phyloP scores from a whole-genome alignment of 129 eudicot genomes.

The Flaveria ramosissima region DNA sequence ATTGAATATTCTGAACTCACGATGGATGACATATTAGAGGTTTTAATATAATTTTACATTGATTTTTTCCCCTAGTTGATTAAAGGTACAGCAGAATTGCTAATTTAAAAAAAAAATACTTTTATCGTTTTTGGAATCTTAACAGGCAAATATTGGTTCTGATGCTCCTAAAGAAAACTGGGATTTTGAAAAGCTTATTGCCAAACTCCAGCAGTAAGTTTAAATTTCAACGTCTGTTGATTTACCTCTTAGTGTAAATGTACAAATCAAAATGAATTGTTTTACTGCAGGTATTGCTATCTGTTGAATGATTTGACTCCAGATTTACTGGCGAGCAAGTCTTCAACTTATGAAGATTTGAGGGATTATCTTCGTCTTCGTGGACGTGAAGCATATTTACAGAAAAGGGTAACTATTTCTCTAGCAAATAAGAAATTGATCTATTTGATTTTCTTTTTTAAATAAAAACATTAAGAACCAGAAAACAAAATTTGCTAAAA shows the following conservation, averaged over 20 bases:
- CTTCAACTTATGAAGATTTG: slow-evolving; percentile 72
- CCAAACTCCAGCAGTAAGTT: slow-evolving; percentile 87
- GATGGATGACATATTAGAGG: slow-evolving; percentile 98
- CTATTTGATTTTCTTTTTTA: background rate
- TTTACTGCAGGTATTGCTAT: slow-evolving; percentile 81
- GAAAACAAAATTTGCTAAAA: background rate
- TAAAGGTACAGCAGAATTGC: slow-evolving; percentile 4
- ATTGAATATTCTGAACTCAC: slow-evolving; percentile 96
- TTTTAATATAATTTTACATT: slow-evolving; percentile 14
- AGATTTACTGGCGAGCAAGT: slow-evolving; percentile 55
- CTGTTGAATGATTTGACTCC: slow-evolving; percentile 88
- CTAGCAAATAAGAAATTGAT: background rate
- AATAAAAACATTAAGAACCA: background rate
- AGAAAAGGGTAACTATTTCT: slow-evolving; percentile 62
- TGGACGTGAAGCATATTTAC: slow-evolving; percentile 93
- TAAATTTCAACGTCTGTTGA: slow-evolving; percentile 18
- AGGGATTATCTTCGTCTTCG: slow-evolving; percentile 72
- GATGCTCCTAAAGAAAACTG: slow-evolving; percentile 96
- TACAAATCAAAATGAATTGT: background rate
- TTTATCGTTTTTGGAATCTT: background rate
- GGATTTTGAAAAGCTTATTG: slow-evolving; percentile 91
- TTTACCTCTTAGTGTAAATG: background rate
- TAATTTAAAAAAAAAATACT: background rate
- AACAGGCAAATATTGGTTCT: slow-evolving; percentile 91
- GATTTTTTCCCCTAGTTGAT: background rate